A percentile compares a stretch with the other conserved stretches of the same genome.
Conservation (phyloP, 768 basidiomycete genomes). For the Trametes gibbosa region DNA sequence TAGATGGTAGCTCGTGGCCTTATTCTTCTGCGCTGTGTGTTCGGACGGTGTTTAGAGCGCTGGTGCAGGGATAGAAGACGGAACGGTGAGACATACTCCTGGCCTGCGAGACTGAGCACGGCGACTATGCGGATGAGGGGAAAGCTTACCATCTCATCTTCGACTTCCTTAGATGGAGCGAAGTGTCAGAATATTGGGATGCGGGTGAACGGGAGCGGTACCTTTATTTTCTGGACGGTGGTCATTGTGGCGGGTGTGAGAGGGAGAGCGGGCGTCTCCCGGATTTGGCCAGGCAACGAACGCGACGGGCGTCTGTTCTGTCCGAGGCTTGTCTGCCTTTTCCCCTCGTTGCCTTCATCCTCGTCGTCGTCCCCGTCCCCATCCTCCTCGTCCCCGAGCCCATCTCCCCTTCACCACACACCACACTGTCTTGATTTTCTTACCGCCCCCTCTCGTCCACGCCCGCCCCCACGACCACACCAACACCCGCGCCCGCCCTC, state of each 20-base stretch:
- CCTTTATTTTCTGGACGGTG: conserved; percentile 89
- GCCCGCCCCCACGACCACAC: neutral
- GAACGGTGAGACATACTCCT: conserved; percentile 57
- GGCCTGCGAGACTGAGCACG: conserved; percentile 47
- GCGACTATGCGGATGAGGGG: conserved; percentile 11
- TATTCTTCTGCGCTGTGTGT: conserved; percentile 85
- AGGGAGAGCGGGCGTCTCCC: conserved; percentile 1
- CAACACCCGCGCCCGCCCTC: conserved; percentile 4
- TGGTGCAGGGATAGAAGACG: conserved; percentile 10
- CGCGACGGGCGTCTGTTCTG: neutral
- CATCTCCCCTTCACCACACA: neutral
- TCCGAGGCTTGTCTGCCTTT: neutral
- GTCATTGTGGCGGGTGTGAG: conserved; percentile 54
- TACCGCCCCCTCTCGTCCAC: neutral
- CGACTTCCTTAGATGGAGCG: conserved; percentile 65
- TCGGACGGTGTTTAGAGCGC: conserved; percentile 15
- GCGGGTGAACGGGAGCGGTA: conserved; percentile 25
- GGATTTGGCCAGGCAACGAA: neutral
- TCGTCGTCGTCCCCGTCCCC: too few species aligned
- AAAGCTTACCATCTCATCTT: conserved; percentile 89
- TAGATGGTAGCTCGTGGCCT: conserved; percentile 93
- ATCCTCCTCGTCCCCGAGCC: neutral
- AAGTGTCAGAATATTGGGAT: conserved; percentile 4
- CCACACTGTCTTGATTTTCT: neutral
- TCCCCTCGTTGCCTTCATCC: conserved; percentile 15